Evolutionary conservation across 805 yeast species (phyloP).

Genomic region (Jamesozyma gamospora): DNA sequence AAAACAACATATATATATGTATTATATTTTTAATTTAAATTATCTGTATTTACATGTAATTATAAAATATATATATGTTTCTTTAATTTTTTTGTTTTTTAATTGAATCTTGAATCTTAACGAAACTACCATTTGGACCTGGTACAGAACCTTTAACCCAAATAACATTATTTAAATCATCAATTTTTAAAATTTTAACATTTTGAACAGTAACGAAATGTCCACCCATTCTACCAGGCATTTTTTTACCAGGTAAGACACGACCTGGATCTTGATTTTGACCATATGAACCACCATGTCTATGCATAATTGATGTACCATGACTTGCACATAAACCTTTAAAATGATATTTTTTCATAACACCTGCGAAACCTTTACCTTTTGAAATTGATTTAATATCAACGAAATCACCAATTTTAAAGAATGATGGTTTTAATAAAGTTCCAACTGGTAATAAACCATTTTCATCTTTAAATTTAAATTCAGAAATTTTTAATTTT

Average conservation of each 20-base stretch:
- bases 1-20: slow-evolving; percentile 1
- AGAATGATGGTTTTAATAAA: slow-evolving; percentile 71
- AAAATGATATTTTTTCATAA: slow-evolving; percentile 91
- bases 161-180: slow-evolving; percentile 71
- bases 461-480: slow-evolving; percentile 56
- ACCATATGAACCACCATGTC: slow-evolving; percentile 97
- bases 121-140: slow-evolving; percentile 71
- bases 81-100: slow-evolving; percentile 29
- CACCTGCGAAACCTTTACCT: slow-evolving; percentile 98
- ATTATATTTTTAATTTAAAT: neutral
- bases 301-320: slow-evolving; percentile 88
- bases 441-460: slow-evolving; percentile 73
- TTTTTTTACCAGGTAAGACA: slow-evolving; percentile 89
- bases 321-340: slow-evolving; percentile 85
- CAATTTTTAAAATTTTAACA: slow-evolving; percentile 65
- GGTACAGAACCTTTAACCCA: slow-evolving; percentile 85
- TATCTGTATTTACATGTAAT: neutral
- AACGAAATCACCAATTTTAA: slow-evolving; percentile 71
- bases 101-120: slow-evolving; percentile 72
- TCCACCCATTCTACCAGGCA: slow-evolving; percentile 97
- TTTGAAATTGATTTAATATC: slow-evolving; percentile 72
- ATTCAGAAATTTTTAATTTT: slow-evolving; percentile 64
- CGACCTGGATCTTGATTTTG: slow-evolving; percentile 93
- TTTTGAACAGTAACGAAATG: slow-evolving; percentile 65
- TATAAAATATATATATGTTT: neutral